Conservation (phyloP, 768 basidiomycete genomes). For the Cystobasidium ongulense region DNA sequence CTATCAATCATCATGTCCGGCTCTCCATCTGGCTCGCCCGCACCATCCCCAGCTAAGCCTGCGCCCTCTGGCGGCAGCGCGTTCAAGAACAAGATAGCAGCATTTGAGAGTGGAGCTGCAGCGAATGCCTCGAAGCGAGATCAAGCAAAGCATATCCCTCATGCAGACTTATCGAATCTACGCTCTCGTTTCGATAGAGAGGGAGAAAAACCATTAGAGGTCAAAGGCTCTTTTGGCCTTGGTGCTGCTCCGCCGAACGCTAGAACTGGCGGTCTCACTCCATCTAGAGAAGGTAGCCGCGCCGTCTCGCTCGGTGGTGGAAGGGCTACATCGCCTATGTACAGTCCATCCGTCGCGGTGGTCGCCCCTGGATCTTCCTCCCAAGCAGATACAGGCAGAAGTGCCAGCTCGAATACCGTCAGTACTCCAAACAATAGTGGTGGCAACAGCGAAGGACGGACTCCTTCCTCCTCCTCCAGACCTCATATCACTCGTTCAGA, state of each 20-base stretch:
- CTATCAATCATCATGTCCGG: not conserved
- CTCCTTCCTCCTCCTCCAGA: conserved; percentile 1
- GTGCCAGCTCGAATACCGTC: not conserved
- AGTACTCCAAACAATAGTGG: not conserved
- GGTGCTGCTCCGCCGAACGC: not conserved
- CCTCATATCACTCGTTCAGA: not conserved
- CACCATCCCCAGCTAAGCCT: not conserved
- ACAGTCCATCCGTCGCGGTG: conserved; percentile 12
- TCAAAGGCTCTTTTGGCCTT: conserved; percentile 9
- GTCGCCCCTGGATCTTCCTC: not conserved
- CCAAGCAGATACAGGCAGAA: not conserved
- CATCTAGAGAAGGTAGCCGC: not conserved
- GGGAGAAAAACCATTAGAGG: conserved; percentile 3
- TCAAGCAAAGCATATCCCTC: not conserved
- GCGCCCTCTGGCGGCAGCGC: not conserved
- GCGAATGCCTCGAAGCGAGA: not conserved
- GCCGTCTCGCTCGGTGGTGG: conserved; percentile 26
- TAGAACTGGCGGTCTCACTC: not conserved
- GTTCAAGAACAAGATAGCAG: conserved; percentile 5
- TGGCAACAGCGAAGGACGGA: not conserved
- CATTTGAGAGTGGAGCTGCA: conserved; percentile 20
- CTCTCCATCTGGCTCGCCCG: not conserved
- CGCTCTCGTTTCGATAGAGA: conserved; percentile 19
- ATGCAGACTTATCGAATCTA: conserved; percentile 7
- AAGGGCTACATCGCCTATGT: conserved; percentile 11